A percentile compares a stretch with the other conserved stretches of the same genome.
phyloP scores from a whole-genome alignment of 1,284 basidiomycete genomes.

The Austropuccinia psidii region DNA sequence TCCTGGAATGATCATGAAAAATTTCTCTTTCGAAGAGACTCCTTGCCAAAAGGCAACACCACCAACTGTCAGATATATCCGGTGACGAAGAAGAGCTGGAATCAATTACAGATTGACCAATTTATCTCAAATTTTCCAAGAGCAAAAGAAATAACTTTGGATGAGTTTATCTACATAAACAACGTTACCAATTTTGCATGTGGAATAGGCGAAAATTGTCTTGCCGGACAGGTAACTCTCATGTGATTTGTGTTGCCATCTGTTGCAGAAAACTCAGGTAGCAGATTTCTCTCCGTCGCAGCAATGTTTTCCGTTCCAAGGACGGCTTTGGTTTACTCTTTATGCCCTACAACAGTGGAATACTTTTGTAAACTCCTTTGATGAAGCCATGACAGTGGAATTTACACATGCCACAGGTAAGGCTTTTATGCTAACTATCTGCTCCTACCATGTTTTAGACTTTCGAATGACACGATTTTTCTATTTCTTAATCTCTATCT shows the following conservation, averaged over 20 bases:
- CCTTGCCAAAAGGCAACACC: too few relatives aligned
- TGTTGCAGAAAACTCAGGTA: too few relatives aligned
- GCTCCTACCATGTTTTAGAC: neutral
- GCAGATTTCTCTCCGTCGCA: too few relatives aligned
- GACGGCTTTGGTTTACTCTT: constrained; percentile 16
- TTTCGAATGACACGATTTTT: too few relatives aligned
- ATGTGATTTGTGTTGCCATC: too few relatives aligned
- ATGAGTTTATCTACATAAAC: constrained; percentile 6
- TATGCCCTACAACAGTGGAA: constrained; percentile 30
- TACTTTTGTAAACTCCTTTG: constrained; percentile 23
- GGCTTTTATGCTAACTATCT: neutral
- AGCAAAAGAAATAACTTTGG: neutral
- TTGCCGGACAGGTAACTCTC: constrained; percentile 20
- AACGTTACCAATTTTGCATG: constrained; percentile 18
- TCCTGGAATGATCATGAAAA: too few relatives aligned
- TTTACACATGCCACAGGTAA: constrained; percentile 15
- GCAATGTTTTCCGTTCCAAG: constrained; percentile 31
- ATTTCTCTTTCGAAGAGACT: too few relatives aligned
- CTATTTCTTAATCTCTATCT: too few relatives aligned
- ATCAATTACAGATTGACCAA: constrained; percentile 12
- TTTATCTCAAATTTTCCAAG: constrained; percentile 11
- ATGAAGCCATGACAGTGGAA: constrained; percentile 2
- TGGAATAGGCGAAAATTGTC: constrained; percentile 25
- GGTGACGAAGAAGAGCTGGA: constrained; percentile 10
- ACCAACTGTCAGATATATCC: constrained; percentile 11